phyloP scores from a whole-genome alignment of 306 rosid genomes.

The Crataegus laevigata region DNA sequence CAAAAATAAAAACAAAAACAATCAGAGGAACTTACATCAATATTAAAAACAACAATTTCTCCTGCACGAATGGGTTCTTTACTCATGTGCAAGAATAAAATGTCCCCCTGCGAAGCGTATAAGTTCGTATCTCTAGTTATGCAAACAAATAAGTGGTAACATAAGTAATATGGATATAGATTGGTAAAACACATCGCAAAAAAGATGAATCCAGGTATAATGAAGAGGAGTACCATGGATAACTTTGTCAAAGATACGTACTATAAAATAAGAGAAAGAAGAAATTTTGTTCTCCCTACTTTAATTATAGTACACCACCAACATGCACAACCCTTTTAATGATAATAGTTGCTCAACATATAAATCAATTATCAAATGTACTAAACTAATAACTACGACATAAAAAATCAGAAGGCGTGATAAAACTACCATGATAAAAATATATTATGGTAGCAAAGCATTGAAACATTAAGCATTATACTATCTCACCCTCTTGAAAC shows the following conservation, averaged over 20 bases:
- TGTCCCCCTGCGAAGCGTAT: constrained; percentile 62
- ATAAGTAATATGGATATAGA: neutral
- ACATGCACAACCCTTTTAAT: neutral
- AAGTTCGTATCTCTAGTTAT: constrained; percentile 5
- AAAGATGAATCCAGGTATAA: neutral
- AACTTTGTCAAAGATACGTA: neutral
- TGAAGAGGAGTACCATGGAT: neutral
- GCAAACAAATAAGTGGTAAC: neutral
- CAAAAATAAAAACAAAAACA: neutral
- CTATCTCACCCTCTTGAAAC: constrained; percentile 58
- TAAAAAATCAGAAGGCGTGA: neutral
- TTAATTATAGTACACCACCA: no score
- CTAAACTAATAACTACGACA: neutral
- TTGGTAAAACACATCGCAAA: neutral
- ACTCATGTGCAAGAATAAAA: constrained; percentile 86
- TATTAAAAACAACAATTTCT: constrained; percentile 91
- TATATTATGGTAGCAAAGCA: neutral
- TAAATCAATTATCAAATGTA: neutral
- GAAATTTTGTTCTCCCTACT: neutral
- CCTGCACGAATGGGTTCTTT: constrained; percentile 92
- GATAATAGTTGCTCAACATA: neutral
- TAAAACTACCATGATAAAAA: neutral
- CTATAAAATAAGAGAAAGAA: neutral
- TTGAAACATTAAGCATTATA: constrained; percentile 1
- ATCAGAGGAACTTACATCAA: constrained; percentile 52